Percentiles rank a stretch among this genome's conserved stretches.
phyloP scores from a whole-genome alignment of 345 rosid species.

The Rhodamnia rubescens region DNA sequence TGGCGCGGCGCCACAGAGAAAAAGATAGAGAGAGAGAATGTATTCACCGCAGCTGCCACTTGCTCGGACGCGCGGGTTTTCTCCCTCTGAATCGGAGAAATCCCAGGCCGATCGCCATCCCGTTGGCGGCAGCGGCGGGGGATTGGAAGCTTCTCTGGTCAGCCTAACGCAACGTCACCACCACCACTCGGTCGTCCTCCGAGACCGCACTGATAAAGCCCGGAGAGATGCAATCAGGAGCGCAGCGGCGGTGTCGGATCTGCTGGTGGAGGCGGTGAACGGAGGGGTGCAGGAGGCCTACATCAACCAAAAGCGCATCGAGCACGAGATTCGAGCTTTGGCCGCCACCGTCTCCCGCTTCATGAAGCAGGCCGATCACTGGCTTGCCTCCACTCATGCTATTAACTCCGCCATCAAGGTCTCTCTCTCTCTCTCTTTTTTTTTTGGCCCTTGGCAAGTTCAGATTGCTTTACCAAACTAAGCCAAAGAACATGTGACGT shows the following conservation, averaged over 20 bases:
- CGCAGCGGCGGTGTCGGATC: slow-evolving; percentile 59
- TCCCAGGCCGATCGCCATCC: slow-evolving; percentile 7
- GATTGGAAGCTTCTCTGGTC: slow-evolving; percentile 53
- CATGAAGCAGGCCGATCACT: slow-evolving; percentile 69
- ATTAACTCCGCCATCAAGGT: slow-evolving; percentile 77
- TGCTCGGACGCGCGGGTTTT: slow-evolving; percentile 18
- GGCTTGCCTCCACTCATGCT: slow-evolving; percentile 68
- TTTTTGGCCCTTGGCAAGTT: not conserved
- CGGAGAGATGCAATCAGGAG: slow-evolving; percentile 61
- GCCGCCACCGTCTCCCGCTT: slow-evolving; percentile 51
- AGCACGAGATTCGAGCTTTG: slow-evolving; percentile 58
- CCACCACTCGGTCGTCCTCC: slow-evolving; percentile 42
- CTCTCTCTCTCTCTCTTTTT: not conserved
- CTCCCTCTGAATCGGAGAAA: slow-evolving; percentile 14
- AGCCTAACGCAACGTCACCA: slow-evolving; percentile 55
- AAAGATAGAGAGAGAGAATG: slow-evolving; percentile 5
- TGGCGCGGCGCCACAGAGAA: not conserved
- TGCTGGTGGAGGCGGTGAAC: slow-evolving; percentile 68
- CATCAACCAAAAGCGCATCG: slow-evolving; percentile 71
- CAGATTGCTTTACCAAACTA: not conserved
- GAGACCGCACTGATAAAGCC: slow-evolving; percentile 62
- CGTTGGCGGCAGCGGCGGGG: not conserved
- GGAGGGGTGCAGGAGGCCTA: slow-evolving; percentile 81
- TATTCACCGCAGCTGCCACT: slow-evolving; percentile 17
- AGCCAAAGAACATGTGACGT: no score